phyloP scores from a whole-genome alignment of 495 filamentous ascomycete species.

The Tuber melanosporum region DNA sequence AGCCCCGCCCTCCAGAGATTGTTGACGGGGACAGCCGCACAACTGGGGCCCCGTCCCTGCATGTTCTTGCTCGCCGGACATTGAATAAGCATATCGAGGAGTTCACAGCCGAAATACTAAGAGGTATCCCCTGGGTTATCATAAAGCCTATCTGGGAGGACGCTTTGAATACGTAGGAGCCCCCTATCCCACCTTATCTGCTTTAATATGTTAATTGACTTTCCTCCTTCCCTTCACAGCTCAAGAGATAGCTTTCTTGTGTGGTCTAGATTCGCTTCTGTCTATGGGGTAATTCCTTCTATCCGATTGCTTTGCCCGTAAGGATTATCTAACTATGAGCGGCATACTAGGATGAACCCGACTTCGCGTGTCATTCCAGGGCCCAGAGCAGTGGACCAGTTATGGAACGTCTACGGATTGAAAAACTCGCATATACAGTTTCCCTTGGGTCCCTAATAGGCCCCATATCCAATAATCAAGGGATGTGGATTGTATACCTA shows the following conservation, averaged over 20 bases:
- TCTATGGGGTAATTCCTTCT: slow-evolving; percentile 28
- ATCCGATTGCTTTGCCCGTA: background rate
- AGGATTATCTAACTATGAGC: slow-evolving; percentile 5
- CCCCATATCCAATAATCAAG: slow-evolving; percentile 19
- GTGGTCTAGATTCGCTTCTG: slow-evolving; percentile 30
- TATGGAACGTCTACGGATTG: background rate
- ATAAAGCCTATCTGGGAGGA: slow-evolving; percentile 28
- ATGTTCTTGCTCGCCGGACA: slow-evolving; percentile 19
- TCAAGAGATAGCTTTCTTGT: slow-evolving; percentile 21
- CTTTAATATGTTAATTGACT: background rate
- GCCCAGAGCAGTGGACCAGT: background rate
- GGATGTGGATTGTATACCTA: slow-evolving; percentile 32
- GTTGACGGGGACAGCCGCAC: slow-evolving; percentile 10
- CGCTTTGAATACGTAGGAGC: slow-evolving; percentile 21
- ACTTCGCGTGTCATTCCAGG: slow-evolving; percentile 13
- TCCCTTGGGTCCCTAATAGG: slow-evolving; percentile 22
- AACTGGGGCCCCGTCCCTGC: slow-evolving; percentile 12
- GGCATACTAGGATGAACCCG: slow-evolving; percentile 21
- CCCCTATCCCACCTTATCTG: background rate
- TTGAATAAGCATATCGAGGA: slow-evolving; percentile 25
- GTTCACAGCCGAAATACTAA: slow-evolving; percentile 26
- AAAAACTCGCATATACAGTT: slow-evolving; percentile 6
- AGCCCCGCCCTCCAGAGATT: background rate
- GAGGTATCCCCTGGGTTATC: slow-evolving; percentile 28
- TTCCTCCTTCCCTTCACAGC: background rate